Evolutionary conservation across 495 filamentous ascomycete genomes (phyloP), one percentile per base, ranked within the genome.

Genomic region (Beverwykella pulmonaria): DNA sequence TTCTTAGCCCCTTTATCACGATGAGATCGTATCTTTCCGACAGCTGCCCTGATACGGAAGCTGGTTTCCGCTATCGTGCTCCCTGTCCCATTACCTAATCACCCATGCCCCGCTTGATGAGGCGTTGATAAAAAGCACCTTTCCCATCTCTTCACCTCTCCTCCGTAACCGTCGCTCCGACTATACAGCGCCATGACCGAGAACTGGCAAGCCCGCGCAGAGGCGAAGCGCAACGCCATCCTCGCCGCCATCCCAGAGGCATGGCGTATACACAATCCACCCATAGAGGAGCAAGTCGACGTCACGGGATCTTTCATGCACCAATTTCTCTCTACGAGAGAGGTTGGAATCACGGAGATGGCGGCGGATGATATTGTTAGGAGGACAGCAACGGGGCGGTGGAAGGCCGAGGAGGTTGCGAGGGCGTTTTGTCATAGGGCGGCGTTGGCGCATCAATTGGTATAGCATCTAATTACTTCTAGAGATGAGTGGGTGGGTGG

Each of bases 291-390:
- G 63, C 80, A 83, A 58, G 79, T 78, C 48, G 87, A 90, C 75
- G 82, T 90, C n/a, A 89, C 87, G 0, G 86, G 82, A 2, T 27
- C 65, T 32, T 88, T 84, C 69, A 83, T 89, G 19, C 79, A 82
- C 22, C 80, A 86, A 52, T 88, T 79, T 62, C 77, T 90, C 0
- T 80, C 76, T 4, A 55, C 76, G 9, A 67, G 78, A 22, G 87
- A 90, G 62, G 77, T 87, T 23, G 75, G 74, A 29, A 78, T 79
- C 61, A 79, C 77, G 3, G 74, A 77, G 63, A 76, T 71, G n/a
- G 74, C 76, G 27, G 77, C 77, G 3, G 75, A 74, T 15, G 74
- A 73, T 7, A 77, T 79, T 39, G 74, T 73, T 30, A 63, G 70
- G 30, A 53, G 73, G 29, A 77, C 76, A 1, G 67, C 59, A 7